Evolutionary conservation across 306 rosid species (phyloP), one percentile per base, ranked within the genome.

Genomic region (Spatholobus suberectus): DNA sequence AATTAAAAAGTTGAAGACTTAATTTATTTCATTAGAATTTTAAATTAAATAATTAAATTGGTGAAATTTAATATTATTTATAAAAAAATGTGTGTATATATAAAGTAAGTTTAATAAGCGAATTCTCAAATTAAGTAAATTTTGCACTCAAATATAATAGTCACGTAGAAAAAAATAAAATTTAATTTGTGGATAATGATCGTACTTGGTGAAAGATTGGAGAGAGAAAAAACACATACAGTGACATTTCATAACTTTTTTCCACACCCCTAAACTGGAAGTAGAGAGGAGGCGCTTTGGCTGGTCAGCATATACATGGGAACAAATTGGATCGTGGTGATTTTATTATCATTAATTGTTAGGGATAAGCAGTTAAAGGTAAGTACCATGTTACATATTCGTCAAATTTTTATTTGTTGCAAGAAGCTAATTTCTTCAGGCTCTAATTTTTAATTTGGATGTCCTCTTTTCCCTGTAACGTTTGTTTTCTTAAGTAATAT

Each of bases 381-480:
- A 57, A 38, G 32, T 35, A 58, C 8, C 52, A 61, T 15, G 79
- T 18, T 37, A 59, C 17, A 57, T 68, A 76, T 55, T 32, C 54
- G 73, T 69, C 55, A 1, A 54, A 76, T 29, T 69, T 43, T 63
- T 46, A 76, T 61, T 83, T 70, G 79, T 77, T 26, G 57, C 13
- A 24, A 70, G 6, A 37, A 58, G 74, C 38, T 72, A 61, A 77
- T 37, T 57, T 57, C 43, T 32, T 66, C 66, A n/a, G n/a, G n/a
- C n/a, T n/a, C n/a, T n/a, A 46, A 27, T 32, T 29, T 59, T 70
- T 32, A 68, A 77, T 68, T 77, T 67, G n/a, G 66, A 17, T 79
- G 21, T 54, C 57, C 62, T 54, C 46, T 78, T 65, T 58, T 70
- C n/a, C 49, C 47, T 15, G 49, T 27, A 12, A 5, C 2, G 35